Conservation (phyloP, 2,329 filamentous ascomycete species). For the Monilinia fructicola region DNA sequence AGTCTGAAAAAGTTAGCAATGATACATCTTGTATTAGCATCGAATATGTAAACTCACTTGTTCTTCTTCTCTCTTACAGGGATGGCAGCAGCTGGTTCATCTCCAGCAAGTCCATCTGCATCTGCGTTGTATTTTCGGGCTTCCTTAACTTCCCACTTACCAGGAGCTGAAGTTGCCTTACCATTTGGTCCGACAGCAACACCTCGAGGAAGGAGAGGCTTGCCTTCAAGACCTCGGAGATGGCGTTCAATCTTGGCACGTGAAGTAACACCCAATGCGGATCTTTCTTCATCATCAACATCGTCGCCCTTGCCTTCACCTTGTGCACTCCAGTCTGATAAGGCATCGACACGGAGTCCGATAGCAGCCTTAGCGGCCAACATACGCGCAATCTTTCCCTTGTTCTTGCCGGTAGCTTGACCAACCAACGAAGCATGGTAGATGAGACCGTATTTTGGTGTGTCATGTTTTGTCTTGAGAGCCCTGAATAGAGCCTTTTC, state of each 20-base stretch:
- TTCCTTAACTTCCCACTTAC: conserved; percentile 91
- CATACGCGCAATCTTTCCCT: conserved; percentile 98
- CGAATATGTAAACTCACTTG: conserved; percentile 40
- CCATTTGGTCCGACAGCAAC: conserved; percentile 74
- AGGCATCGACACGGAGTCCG: conserved; percentile 87
- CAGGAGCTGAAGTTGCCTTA: conserved; percentile 57
- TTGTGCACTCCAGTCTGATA: conserved; percentile 72
- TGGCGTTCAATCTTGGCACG: conserved; percentile 74
- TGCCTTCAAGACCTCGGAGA: conserved; percentile 80
- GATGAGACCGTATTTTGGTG: conserved; percentile 95
- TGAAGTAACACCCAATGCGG: conserved; percentile 71
- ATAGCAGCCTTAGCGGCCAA: conserved; percentile 91
- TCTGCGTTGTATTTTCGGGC: conserved; percentile 92
- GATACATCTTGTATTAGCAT: conserved; percentile 27
- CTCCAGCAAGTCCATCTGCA: conserved; percentile 76
- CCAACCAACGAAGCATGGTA: conserved; percentile 93
- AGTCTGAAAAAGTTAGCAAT: conserved; percentile 25
- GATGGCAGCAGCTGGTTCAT: conserved; percentile 54
- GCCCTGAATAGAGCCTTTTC: conserved; percentile 99
- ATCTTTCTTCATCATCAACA: conserved; percentile 84
- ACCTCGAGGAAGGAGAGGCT: conserved; percentile 77
- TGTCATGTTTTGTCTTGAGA: conserved; percentile 98
- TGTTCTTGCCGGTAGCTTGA: conserved; percentile 96
- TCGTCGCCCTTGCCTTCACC: conserved; percentile 62
- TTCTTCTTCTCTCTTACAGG: conserved; percentile 52